Evolutionary conservation across 2,329 filamentous ascomycete species (phyloP).

Genomic region (Fusarium papillatum): DNA sequence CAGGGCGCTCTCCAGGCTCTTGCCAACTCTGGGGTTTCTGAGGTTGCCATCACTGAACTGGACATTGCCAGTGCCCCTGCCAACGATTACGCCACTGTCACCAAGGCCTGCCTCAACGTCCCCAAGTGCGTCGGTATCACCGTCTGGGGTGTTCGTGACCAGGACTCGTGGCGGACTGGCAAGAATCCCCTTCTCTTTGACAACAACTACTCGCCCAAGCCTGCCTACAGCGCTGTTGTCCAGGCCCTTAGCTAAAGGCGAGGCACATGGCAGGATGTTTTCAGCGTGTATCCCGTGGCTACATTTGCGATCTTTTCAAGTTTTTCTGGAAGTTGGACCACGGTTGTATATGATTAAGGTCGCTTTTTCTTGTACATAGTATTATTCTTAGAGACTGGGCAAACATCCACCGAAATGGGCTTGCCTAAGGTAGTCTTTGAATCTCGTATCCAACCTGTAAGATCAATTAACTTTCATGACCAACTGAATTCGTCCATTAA

Average conservation of each 20-base stretch:
- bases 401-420: too few relatives aligned
- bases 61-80: conserved; percentile 72
- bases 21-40: conserved; percentile 62
- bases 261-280: background rate
- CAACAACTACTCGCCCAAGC: background rate
- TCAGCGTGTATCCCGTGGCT: background rate
- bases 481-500: too few relatives aligned
- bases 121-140: conserved; percentile 75
- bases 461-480: too few relatives aligned
- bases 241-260: background rate
- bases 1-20: conserved; percentile 65
- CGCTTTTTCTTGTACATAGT: background rate
- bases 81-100: conserved; percentile 70
- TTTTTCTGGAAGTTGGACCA: background rate
- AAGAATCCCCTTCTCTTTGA: background rate
- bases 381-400: background rate
- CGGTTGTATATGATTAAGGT: background rate
- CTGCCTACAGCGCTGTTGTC: background rate
- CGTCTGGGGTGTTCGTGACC: conserved; percentile 68
- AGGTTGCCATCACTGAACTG: conserved; percentile 77
- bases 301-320: background rate
- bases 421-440: too few relatives aligned
- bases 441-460: too few relatives aligned
- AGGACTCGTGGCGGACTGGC: background rate
- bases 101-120: conserved; percentile 69